Base-by-base conservation (phyloP, 2,329 filamentous ascomycete species). In the Colletotrichum sp. region DNA sequence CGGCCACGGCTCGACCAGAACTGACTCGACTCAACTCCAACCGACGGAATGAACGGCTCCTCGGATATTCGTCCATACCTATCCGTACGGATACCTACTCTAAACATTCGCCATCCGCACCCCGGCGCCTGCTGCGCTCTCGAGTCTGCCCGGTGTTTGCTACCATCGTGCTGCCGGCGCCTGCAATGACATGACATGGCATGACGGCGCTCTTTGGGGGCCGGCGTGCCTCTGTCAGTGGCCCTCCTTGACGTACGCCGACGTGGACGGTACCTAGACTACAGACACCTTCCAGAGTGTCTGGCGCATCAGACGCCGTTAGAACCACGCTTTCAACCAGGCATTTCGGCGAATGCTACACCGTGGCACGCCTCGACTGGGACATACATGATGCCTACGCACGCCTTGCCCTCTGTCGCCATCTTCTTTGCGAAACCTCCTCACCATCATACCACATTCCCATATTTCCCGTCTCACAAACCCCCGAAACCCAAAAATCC, bases 111-210 rank as follows among this genome's bases (percentile, higher is more conserved):
- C 44, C n/a, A 52, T 52, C 44, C 11, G n/a, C 44, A 52, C 44
- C 44, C 44, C 44, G n/a, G n/a, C 66, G 70, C 64, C 16, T 25
- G 36, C n/a, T n/a, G 63, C 70, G n/a, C 34, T 68, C 25, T 19
- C 19, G n/a, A 39, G 61, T 22, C 27, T 39, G 27, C 25, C 59
- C 59, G 67, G 19, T 30, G 60, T 32, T 32, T 59, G 67, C 25
- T 34, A n/a, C 70, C 30, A 68, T 16, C 44, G 22, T 34, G n/a
- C 16, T 66, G 61, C 57, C 55, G 30, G 44, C 36, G 36, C 52
- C 72, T 72, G 61, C 61, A 67, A 57, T 72, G 36, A 72, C 44
- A 68, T 68, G 65, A 39, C 72, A 66, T 61, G 72, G 30, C 67
- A 71, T 59, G 57, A 59, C 39, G 25, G 59, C 66, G 32, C 28